These are phyloP conservation scores for Microcera coccophila DNA, from an alignment of 2,329 filamentous ascomycete genomes.

Conservation along the genomic window DNA sequence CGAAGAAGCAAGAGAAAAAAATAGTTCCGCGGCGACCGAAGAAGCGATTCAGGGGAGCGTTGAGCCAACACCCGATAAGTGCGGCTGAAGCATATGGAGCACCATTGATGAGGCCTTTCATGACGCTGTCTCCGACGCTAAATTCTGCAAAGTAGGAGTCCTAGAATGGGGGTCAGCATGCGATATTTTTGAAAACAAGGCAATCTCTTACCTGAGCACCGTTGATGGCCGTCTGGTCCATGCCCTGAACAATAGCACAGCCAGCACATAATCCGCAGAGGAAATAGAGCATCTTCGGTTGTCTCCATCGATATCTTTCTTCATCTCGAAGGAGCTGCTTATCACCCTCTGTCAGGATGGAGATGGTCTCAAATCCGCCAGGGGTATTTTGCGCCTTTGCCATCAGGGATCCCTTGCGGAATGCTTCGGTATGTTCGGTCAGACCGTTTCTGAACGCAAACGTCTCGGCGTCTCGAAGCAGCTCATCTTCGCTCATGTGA, in stretches of 20 bases:
- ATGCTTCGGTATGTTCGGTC: constrained; percentile 40
- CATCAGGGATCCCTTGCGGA: constrained; percentile 35
- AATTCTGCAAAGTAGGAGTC: constrained; percentile 33
- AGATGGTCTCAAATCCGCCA: constrained; percentile 23
- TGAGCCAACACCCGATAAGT: constrained; percentile 37
- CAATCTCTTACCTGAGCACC: constrained; percentile 40
- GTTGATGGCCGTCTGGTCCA: constrained; percentile 61
- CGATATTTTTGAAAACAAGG: background rate
- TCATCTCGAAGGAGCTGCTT: constrained; percentile 37
- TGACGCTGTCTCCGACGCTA: constrained; percentile 29
- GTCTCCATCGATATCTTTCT: constrained; percentile 56
- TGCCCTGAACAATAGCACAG: constrained; percentile 53
- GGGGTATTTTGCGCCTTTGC: constrained; percentile 28
- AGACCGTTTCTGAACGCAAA: constrained; percentile 37
- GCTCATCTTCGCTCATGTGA: constrained; percentile 14
- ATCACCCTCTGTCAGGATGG: constrained; percentile 30
- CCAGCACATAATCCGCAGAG: constrained; percentile 50
- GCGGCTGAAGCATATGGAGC: constrained; percentile 52
- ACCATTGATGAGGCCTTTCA: constrained; percentile 52
- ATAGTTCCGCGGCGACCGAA: constrained; percentile 62
- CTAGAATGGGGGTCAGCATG: constrained; percentile 20
- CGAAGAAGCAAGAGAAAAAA: constrained; percentile 55
- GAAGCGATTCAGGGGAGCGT: constrained; percentile 48
- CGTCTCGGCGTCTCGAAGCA: constrained; percentile 15
- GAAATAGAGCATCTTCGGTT: constrained; percentile 39